These are phyloP conservation scores for Grosmannia serpens DNA, from an alignment of 2,329 filamentous ascomycete species.

Conservation along the genomic window DNA sequence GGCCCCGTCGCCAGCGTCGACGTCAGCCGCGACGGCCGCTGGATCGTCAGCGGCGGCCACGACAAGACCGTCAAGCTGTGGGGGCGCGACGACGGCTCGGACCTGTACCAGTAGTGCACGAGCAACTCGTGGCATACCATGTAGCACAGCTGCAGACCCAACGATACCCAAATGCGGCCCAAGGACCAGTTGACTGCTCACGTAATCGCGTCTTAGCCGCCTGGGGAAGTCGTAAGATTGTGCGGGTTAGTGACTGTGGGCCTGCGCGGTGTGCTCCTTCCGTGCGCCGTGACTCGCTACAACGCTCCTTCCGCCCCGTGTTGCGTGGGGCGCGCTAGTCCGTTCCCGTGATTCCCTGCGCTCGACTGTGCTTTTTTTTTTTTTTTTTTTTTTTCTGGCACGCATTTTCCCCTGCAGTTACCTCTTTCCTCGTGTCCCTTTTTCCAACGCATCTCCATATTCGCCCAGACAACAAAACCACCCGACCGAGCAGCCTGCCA, in stretches of 20 bases:
- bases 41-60: conserved; percentile 90
- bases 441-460: neutral
- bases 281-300: neutral
- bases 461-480: conserved; percentile 7
- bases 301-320: neutral
- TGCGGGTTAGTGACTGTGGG: neutral
- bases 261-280: neutral
- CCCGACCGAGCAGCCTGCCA: neutral
- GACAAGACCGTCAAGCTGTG: conserved; percentile 94
- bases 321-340: neutral
- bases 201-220: neutral
- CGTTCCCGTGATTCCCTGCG: neutral
- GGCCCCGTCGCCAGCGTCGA: conserved; percentile 88
- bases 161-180: too few species aligned
- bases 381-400: neutral
- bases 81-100: conserved; percentile 67
- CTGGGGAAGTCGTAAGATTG: neutral
- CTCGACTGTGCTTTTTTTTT: neutral
- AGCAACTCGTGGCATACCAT: too few species aligned
- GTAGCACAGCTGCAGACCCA: too few species aligned
- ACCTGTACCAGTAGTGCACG: conserved; percentile 4
- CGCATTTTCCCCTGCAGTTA: neutral
- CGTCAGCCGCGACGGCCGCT: conserved; percentile 72
- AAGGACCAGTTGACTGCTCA: too few species aligned
- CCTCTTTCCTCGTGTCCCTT: neutral